Evolutionary conservation across 495 filamentous ascomycete species (phyloP), one percentile per base, ranked within the genome.

Genomic region (Cercophora newfieldiana): DNA sequence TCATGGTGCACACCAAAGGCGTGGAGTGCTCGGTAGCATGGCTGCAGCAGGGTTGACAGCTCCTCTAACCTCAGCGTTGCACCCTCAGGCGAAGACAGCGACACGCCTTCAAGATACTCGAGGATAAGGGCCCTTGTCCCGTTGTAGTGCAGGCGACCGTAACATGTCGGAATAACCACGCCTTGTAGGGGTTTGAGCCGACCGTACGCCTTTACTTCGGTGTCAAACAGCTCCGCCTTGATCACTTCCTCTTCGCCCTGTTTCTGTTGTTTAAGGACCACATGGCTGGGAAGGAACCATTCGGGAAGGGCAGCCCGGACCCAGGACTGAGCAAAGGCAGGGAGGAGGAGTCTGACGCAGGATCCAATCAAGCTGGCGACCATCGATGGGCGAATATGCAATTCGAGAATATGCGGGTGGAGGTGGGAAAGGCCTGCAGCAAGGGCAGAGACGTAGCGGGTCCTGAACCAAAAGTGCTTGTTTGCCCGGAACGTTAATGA

Each of bases 1-100:
- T 61, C 50, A 18, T 66, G 59, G 31, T 66, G 65, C 18, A 62
- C 59, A 5, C 31, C 50, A 19, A 66, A 66, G 18, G 58, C 65
- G 26, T 66, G 65, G 12, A 66, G 31, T 5, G 58, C 58, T 30
- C 53, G 58, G 33, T 66, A 66, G 65, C 53, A 63, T 8, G 37
- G 51, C 54, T 63, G 65, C 44, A 67, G 44, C 28, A 67, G 53
- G 10, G 18, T 10, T 3, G 65, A 63, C 12, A 67, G 53, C 59
- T 67, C 65, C 22, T 67, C 50, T 14, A 63, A 22, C 26, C 12
- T 25, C n/a, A 67, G 53, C 14, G 65, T 66, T 24, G 65, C 51
- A 12, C 65, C 59, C 14, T 44, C 59, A 14, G 65, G 65, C 28
- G 33, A 57, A 1, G 44, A 7, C 7, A 63, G 37, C 8, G 59